These are phyloP conservation scores for Rhodotorula diobovata DNA, from an alignment of 768 basidiomycete genomes.

Conservation along the genomic window DNA sequence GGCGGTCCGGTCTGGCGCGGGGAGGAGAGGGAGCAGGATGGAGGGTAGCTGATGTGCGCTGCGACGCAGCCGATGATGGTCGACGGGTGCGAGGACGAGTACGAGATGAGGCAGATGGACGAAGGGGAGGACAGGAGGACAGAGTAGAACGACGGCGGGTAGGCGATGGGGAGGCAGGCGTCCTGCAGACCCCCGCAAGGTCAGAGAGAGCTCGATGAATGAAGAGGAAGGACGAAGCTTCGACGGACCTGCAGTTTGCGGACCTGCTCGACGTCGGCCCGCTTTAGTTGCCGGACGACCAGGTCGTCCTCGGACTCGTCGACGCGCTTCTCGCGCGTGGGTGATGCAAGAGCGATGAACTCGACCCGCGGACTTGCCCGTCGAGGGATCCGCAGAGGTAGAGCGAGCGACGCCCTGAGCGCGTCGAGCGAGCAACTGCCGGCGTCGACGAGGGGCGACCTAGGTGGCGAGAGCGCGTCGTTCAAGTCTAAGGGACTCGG, in stretches of 20 bases:
- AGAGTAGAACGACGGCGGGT: constrained; percentile 20
- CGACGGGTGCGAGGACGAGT: not conserved
- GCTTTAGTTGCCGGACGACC: not conserved
- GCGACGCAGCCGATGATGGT: constrained; percentile 6
- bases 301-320: not conserved
- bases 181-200: too few species aligned
- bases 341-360: not conserved
- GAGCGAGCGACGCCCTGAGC: constrained; percentile 2
- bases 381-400: not conserved
- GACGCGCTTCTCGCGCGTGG: too few species aligned
- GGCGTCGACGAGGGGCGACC: not conserved
- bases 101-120: constrained; percentile 23
- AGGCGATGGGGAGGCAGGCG: constrained; percentile 13
- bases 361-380: too few species aligned
- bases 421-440: constrained; percentile 7
- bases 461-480: not conserved
- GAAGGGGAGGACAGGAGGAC: constrained; percentile 11
- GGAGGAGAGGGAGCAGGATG: not conserved
- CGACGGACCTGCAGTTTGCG: constrained; percentile 11
- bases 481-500: not conserved
- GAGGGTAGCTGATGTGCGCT: not conserved
- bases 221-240: not conserved
- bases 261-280: constrained; percentile 8
- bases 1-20: not conserved
- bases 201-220: not conserved